A percentile compares a stretch with the other conserved stretches of the same genome.
Evolutionary conservation across 1,284 basidiomycete species (phyloP).

Genomic region (Anthracocystis setariae): DNA sequence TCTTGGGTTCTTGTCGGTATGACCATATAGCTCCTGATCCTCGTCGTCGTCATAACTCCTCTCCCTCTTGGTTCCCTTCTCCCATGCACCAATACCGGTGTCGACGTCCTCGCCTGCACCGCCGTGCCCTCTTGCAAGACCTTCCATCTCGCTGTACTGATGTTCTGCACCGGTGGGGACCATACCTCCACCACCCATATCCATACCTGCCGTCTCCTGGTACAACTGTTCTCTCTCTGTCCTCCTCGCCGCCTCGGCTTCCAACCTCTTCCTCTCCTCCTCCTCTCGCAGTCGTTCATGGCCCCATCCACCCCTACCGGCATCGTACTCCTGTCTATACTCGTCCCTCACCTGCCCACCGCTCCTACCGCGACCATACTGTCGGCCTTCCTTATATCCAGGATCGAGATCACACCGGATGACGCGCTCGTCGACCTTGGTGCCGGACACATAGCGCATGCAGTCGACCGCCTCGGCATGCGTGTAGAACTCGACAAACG

Average conservation of each 20-base stretch:
- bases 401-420: conserved; percentile 97
- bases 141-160: conserved; percentile 47
- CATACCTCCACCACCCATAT: conserved; percentile 39
- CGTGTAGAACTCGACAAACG: conserved; percentile 98
- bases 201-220: conserved; percentile 71
- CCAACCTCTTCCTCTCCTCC: conserved; percentile 78
- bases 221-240: conserved; percentile 85
- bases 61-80: conserved; percentile 73
- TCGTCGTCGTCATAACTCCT: conserved; percentile 64
- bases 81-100: background rate
- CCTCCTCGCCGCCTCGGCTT: conserved; percentile 78
- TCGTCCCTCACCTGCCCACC: conserved; percentile 94
- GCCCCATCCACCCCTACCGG: conserved; percentile 86
- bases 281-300: conserved; percentile 70
- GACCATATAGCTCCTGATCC: conserved; percentile 36
- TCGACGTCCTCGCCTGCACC: background rate
- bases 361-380: conserved; percentile 95
- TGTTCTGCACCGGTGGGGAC: conserved; percentile 48
- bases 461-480: conserved; percentile 92
- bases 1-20: conserved; percentile 61
- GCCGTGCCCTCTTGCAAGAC: conserved; percentile 24
- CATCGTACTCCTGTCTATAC: conserved; percentile 95
- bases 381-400: conserved; percentile 96
- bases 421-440: conserved; percentile 98
- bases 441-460: conserved; percentile 92